A percentile compares a stretch with the other conserved stretches of the same genome.
phyloP scores from a whole-genome alignment of 2,329 filamentous ascomycete species.

The Ascomycota sp. region DNA sequence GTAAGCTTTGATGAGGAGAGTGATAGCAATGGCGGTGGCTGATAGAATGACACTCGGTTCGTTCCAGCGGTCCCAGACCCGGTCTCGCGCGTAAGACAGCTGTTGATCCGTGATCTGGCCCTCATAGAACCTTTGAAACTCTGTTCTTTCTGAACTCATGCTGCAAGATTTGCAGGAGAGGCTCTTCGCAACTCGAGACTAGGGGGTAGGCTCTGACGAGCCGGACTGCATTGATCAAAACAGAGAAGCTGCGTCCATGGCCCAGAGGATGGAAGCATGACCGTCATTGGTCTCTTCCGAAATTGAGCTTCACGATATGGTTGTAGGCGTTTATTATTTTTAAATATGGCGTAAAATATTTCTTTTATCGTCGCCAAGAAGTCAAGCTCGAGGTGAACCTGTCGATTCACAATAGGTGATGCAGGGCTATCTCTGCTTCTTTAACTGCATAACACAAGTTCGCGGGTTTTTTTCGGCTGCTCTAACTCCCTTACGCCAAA shows the following conservation, averaged over 20 bases:
- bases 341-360: too few relatives aligned
- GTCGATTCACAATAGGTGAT: too few relatives aligned
- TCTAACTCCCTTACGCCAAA: too few relatives aligned
- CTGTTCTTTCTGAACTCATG: slow-evolving; percentile 14
- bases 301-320: too few relatives aligned
- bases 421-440: too few relatives aligned
- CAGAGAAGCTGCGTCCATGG: slow-evolving; percentile 4
- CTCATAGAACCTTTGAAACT: slow-evolving; percentile 16
- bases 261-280: slow-evolving; percentile 1
- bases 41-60: slow-evolving; percentile 16
- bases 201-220: not conserved
- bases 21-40: slow-evolving; percentile 11
- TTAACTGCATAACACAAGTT: too few relatives aligned
- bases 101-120: slow-evolving; percentile 13
- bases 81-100: slow-evolving; percentile 9
- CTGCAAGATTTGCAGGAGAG: slow-evolving; percentile 7
- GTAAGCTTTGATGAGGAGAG: slow-evolving; percentile 14
- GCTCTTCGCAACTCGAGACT: slow-evolving; percentile 4
- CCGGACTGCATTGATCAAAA: slow-evolving; percentile 2
- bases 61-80: slow-evolving; percentile 12
- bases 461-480: too few relatives aligned
- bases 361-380: too few relatives aligned
- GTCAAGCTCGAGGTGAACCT: too few relatives aligned
- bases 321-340: too few relatives aligned
- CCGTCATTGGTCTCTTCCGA: too few relatives aligned